Percentiles rank a stretch among this genome's conserved stretches.
These are phyloP conservation scores for Agrocybe pediades DNA, from an alignment of 768 basidiomycete species.

Conservation along the genomic window DNA sequence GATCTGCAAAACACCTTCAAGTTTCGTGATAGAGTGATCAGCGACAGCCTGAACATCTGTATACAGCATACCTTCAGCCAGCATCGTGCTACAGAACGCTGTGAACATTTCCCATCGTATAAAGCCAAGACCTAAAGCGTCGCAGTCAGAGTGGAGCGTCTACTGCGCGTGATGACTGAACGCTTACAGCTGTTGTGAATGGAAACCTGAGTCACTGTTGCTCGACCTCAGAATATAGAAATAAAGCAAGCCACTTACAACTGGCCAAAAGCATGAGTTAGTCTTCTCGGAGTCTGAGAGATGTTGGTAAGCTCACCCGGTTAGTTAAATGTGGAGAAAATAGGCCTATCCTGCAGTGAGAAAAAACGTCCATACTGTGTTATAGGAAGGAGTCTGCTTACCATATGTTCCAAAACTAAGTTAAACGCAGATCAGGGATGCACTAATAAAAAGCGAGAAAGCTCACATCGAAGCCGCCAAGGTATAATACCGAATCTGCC, in stretches of 20 bases:
- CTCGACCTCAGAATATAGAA: too few relatives aligned
- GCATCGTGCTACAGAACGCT: neutral
- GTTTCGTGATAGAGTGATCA: neutral
- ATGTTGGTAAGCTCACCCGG: too few relatives aligned
- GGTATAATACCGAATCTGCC: neutral
- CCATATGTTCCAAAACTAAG: neutral
- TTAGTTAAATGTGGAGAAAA: neutral
- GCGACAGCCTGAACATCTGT: too few relatives aligned
- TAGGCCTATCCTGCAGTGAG: neutral
- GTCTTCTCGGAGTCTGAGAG: too few relatives aligned
- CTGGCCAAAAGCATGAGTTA: too few relatives aligned
- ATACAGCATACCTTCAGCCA: neutral
- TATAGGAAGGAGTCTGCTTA: too few relatives aligned
- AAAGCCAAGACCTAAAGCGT: neutral
- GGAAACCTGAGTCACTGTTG: too few relatives aligned
- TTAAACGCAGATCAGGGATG: neutral
- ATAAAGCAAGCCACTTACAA: too few relatives aligned
- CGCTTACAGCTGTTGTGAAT: too few relatives aligned
- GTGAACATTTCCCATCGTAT: neutral
- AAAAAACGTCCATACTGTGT: too few relatives aligned
- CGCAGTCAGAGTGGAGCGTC: too few relatives aligned
- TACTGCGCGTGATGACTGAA: too few relatives aligned
- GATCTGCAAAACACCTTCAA: neutral
- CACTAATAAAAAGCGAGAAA: neutral
- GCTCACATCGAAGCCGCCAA: neutral